Evolutionary conservation across 768 basidiomycete genomes (phyloP).

Genomic region (Naganishia onofrii): DNA sequence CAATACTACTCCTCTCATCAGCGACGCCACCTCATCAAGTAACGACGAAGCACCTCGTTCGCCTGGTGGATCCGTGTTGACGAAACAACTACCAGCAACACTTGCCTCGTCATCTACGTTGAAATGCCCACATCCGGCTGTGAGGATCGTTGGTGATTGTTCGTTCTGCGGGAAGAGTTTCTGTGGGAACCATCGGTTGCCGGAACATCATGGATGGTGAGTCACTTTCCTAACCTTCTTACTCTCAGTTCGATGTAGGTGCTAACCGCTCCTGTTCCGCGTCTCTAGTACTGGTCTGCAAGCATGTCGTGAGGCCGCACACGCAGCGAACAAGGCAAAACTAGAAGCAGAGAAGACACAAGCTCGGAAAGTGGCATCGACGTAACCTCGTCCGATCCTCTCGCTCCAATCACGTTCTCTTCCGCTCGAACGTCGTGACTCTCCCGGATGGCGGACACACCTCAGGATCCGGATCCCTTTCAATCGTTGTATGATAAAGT

Average conservation of each 20-base stretch:
- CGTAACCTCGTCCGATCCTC: slow-evolving; percentile 32
- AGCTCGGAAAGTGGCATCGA: slow-evolving; percentile 50
- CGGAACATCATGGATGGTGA: slow-evolving; percentile 51
- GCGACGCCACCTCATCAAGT: not conserved
- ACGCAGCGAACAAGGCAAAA: slow-evolving; percentile 50
- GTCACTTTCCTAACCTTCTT: slow-evolving; percentile 24
- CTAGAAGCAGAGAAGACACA: slow-evolving; percentile 47
- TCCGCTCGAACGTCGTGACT: not conserved
- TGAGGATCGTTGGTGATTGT: slow-evolving; percentile 48
- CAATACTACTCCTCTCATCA: slow-evolving; percentile 16
- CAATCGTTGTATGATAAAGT: slow-evolving; percentile 17
- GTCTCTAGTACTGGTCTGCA: slow-evolving; percentile 45
- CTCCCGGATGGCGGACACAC: not conserved
- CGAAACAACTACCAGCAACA: slow-evolving; percentile 35
- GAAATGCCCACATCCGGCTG: slow-evolving; percentile 47
- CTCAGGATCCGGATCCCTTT: too few species aligned
- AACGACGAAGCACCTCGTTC: slow-evolving; percentile 23
- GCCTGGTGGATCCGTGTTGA: not conserved
- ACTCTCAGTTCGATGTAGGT: not conserved
- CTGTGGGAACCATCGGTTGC: slow-evolving; percentile 48
- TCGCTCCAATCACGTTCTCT: not conserved
- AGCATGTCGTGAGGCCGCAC: slow-evolving; percentile 49
- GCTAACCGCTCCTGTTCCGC: not conserved
- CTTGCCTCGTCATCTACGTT: slow-evolving; percentile 47
- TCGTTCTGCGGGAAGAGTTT: slow-evolving; percentile 46